Conservation (phyloP, 2,329 filamentous ascomycete species). For the Fusarium palustre region DNA sequence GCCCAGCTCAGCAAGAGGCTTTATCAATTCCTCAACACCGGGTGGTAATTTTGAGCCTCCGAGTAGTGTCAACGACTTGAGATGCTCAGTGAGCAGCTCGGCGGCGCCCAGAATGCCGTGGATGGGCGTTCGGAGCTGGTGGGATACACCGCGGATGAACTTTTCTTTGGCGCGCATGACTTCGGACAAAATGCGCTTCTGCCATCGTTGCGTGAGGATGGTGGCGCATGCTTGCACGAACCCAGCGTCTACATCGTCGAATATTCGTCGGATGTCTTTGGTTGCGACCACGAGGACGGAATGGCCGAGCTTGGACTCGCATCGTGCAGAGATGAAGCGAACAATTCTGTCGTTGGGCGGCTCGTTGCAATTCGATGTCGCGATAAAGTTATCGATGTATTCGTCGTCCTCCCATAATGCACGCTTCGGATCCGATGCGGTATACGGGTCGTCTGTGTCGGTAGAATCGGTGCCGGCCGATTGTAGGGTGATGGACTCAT, state of each 20-base stretch:
- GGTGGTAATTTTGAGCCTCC: not conserved
- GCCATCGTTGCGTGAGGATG: constrained; percentile 54
- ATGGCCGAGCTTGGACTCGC: constrained; percentile 48
- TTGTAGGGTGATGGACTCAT: constrained; percentile 48
- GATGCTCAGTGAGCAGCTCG: constrained; percentile 57
- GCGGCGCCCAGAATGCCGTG: constrained; percentile 57
- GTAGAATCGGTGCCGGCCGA: constrained; percentile 43
- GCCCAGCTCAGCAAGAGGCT: not conserved
- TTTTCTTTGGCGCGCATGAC: constrained; percentile 57
- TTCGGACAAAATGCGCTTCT: constrained; percentile 54
- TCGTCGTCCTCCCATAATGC: constrained; percentile 59
- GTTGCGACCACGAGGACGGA: constrained; percentile 55
- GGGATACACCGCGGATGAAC: constrained; percentile 59
- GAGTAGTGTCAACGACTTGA: constrained; percentile 43
- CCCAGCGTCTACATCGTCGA: constrained; percentile 61
- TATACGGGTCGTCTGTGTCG: constrained; percentile 42
- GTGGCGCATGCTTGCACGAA: constrained; percentile 57
- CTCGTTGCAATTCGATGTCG: constrained; percentile 50
- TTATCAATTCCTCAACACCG: constrained; percentile 8
- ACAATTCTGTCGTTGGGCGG: constrained; percentile 48
- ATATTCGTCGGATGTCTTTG: constrained; percentile 57
- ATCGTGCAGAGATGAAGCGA: constrained; percentile 53
- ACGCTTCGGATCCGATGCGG: constrained; percentile 49
- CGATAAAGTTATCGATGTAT: constrained; percentile 55
- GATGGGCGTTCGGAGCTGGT: constrained; percentile 61